Conservation (phyloP, 345 rosid genomes). For the Dipteronia sinensis region DNA sequence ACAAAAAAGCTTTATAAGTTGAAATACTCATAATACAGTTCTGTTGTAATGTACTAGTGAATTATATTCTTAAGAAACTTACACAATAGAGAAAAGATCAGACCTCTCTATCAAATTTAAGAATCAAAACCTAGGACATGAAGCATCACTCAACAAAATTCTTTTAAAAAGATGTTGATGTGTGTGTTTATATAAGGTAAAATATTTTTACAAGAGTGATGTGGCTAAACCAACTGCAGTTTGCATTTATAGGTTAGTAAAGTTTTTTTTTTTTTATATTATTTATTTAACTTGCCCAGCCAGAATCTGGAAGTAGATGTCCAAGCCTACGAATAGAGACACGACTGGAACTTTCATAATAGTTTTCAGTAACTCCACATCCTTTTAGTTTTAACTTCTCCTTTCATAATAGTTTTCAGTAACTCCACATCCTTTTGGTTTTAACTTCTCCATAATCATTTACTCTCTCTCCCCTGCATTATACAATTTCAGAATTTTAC, state of each 20-base stretch:
- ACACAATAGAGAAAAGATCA: background rate
- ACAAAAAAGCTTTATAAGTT: background rate
- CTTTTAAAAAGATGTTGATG: background rate
- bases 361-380: conserved; percentile 46
- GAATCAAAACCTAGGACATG: background rate
- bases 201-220: background rate
- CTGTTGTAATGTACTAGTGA: background rate
- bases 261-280: background rate
- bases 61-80: background rate
- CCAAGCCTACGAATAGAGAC: conserved; percentile 75
- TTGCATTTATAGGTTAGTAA: background rate
- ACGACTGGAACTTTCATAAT: conserved; percentile 47
- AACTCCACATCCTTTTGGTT: conserved; percentile 46
- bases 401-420: conserved; percentile 43
- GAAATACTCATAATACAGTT: background rate
- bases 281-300: conserved; percentile 56
- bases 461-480: conserved; percentile 69
- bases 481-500: background rate
- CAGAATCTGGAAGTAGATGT: conserved; percentile 81
- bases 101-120: background rate
- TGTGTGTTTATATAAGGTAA: background rate
- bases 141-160: background rate
- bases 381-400: conserved; percentile 49
- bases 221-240: background rate
- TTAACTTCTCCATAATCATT: conserved; percentile 51